These are phyloP conservation scores for Graphilbum fragrans DNA, from an alignment of 2,329 filamentous ascomycete species.

Conservation along the genomic window DNA sequence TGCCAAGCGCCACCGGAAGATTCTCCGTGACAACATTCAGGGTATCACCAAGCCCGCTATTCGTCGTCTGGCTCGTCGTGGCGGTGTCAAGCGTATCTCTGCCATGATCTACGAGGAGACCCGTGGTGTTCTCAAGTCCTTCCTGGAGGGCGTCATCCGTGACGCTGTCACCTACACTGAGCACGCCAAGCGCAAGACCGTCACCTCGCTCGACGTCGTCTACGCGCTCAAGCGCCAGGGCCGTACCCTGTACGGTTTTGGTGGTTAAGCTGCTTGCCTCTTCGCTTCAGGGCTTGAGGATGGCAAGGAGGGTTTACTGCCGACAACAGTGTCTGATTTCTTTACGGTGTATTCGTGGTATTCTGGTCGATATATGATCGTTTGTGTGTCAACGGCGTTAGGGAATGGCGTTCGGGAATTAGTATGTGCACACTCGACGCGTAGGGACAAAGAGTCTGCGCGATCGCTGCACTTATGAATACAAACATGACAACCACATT, in stretches of 20 bases:
- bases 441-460: neutral
- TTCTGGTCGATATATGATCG: neutral
- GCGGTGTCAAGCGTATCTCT: constrained; percentile 99
- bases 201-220: constrained; percentile 58
- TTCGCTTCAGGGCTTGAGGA: neutral
- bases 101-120: constrained; percentile 82
- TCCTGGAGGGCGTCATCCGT: constrained; percentile 66
- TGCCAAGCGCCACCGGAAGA: constrained; percentile 98
- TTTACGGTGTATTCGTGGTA: neutral
- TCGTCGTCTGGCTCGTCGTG: constrained; percentile 95
- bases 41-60: constrained; percentile 98
- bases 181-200: constrained; percentile 73
- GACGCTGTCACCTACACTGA: constrained; percentile 69
- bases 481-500: neutral
- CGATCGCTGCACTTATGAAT: constrained; percentile 1
- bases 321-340: neutral
- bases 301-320: neutral
- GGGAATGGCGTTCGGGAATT: constrained; percentile 1
- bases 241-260: constrained; percentile 78
- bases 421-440: neutral
- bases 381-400: neutral
- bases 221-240: constrained; percentile 59
- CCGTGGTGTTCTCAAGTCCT: constrained; percentile 65
- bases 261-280: constrained; percentile 48
- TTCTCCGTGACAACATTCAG: constrained; percentile 99